These are phyloP conservation scores for Mycocentrospora acerina DNA, from an alignment of 2,329 filamentous ascomycete genomes.

Conservation along the genomic window DNA sequence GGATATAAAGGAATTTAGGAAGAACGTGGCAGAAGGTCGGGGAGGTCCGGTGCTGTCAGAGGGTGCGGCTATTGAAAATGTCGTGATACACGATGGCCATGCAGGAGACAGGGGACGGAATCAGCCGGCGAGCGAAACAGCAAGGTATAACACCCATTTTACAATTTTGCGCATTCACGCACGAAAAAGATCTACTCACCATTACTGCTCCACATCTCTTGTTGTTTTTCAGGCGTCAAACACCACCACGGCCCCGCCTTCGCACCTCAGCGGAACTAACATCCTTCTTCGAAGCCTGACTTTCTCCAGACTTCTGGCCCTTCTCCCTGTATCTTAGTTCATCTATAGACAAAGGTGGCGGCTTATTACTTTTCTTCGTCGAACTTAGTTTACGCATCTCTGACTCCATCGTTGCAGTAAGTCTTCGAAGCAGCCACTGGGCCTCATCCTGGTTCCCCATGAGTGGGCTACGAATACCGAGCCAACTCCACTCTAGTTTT, in stretches of 20 bases:
- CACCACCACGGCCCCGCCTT: slow-evolving; percentile 1
- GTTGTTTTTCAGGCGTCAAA: slow-evolving; percentile 5
- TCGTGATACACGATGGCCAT: background rate
- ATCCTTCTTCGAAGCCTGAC: slow-evolving; percentile 9
- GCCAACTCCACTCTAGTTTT: slow-evolving; percentile 73
- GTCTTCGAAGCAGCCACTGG: slow-evolving; percentile 70
- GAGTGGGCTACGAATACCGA: slow-evolving; percentile 67
- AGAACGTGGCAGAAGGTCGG: slow-evolving; percentile 6
- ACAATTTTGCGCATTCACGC: background rate
- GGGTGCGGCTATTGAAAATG: background rate
- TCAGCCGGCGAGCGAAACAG: background rate
- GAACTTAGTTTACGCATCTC: slow-evolving; percentile 37
- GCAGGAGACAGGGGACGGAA: background rate
- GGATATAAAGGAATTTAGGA: slow-evolving; percentile 3
- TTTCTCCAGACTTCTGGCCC: slow-evolving; percentile 3
- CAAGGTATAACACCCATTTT: too few species aligned
- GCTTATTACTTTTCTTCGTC: slow-evolving; percentile 12
- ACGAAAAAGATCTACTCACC: background rate
- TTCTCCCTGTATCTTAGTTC: slow-evolving; percentile 16
- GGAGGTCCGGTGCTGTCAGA: background rate
- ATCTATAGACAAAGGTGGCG: slow-evolving; percentile 38
- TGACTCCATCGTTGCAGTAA: slow-evolving; percentile 58
- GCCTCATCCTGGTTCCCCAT: slow-evolving; percentile 69
- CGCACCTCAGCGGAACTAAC: slow-evolving; percentile 12
- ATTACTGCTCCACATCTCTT: background rate